phyloP scores from a whole-genome alignment of 768 basidiomycete genomes.

The Agaricus bisporus region DNA sequence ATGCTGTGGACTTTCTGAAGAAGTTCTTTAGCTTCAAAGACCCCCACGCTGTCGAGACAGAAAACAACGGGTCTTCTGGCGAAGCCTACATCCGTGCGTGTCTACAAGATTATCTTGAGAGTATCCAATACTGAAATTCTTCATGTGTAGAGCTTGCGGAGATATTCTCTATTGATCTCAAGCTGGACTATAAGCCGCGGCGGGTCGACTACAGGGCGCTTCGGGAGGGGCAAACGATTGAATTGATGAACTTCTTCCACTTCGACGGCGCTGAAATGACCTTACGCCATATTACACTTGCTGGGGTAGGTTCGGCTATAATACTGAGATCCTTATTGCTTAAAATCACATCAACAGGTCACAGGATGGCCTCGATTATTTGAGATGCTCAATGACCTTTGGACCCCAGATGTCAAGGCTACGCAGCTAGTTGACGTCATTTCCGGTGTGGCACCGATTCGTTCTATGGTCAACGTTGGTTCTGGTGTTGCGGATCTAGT shows the following conservation, averaged over 20 bases:
- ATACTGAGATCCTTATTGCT: neutral
- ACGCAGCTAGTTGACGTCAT: constrained; percentile 97
- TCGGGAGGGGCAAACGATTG: constrained; percentile 86
- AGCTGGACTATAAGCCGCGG: constrained; percentile 97
- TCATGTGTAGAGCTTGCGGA: constrained; percentile 74
- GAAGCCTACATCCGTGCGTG: constrained; percentile 36
- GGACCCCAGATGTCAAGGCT: constrained; percentile 99
- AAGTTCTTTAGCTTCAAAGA: constrained; percentile 90
- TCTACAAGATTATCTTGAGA: neutral
- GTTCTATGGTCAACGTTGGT: constrained; percentile 95
- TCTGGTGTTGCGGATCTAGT: constrained; percentile 96
- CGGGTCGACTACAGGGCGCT: constrained; percentile 92
- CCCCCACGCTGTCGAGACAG: constrained; percentile 33
- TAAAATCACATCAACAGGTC: constrained; percentile 43
- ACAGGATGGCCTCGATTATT: constrained; percentile 90
- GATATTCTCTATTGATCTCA: constrained; percentile 90
- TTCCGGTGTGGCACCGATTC: constrained; percentile 93
- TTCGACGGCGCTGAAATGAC: constrained; percentile 99
- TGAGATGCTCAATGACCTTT: constrained; percentile 91
- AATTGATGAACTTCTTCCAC: constrained; percentile 99
- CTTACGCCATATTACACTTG: constrained; percentile 82
- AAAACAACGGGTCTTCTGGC: constrained; percentile 20
- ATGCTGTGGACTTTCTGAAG: constrained; percentile 97
- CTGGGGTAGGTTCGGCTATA: constrained; percentile 59
- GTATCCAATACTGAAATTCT: neutral